Percentiles rank a stretch among this genome's conserved stretches.
Conservation (phyloP, 148 eudicot species). For the Cornus kousa region DNA sequence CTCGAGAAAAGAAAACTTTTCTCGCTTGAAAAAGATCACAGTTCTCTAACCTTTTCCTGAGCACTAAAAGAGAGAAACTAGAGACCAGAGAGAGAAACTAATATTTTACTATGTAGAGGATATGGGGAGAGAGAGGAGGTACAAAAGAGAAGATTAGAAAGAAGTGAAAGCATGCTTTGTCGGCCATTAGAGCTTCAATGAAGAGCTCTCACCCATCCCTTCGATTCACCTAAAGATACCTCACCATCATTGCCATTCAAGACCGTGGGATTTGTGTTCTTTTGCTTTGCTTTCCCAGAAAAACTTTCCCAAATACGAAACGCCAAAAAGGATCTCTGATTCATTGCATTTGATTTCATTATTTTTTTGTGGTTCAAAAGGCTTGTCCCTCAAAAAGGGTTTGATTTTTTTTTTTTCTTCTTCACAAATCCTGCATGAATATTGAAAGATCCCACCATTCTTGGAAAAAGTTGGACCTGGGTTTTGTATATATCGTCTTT, state of each 20-base stretch:
- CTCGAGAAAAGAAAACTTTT: slow-evolving; percentile 15
- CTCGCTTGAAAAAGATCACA: slow-evolving; percentile 17
- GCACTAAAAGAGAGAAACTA: slow-evolving; percentile 21
- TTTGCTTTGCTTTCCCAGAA: slow-evolving; percentile 12
- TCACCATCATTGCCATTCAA: slow-evolving; percentile 15
- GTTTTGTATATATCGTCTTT: slow-evolving; percentile 3
- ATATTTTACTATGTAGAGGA: no score
- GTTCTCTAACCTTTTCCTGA: not conserved
- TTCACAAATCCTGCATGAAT: slow-evolving; percentile 32
- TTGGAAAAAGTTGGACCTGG: slow-evolving; percentile 24
- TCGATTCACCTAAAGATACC: slow-evolving; percentile 16
- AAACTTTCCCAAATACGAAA: slow-evolving; percentile 12
- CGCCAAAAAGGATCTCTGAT: slow-evolving; percentile 9
- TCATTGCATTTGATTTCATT: slow-evolving; percentile 32
- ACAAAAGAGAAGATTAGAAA: slow-evolving; percentile 23
- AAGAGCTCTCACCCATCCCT: slow-evolving; percentile 13
- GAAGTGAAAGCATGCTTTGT: slow-evolving; percentile 71
- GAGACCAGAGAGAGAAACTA: slow-evolving; percentile 10
- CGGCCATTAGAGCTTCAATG: slow-evolving; percentile 63
- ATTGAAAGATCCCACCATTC: slow-evolving; percentile 29
- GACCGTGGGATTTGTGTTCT: slow-evolving; percentile 14
- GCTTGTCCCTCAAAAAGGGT: slow-evolving; percentile 7
- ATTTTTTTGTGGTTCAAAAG: slow-evolving; percentile 10
- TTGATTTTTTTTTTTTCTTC: not conserved
- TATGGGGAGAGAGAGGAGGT: not conserved